These are phyloP conservation scores for Misopates orontium DNA, from an alignment of 257 asterid species.

Conservation along the genomic window DNA sequence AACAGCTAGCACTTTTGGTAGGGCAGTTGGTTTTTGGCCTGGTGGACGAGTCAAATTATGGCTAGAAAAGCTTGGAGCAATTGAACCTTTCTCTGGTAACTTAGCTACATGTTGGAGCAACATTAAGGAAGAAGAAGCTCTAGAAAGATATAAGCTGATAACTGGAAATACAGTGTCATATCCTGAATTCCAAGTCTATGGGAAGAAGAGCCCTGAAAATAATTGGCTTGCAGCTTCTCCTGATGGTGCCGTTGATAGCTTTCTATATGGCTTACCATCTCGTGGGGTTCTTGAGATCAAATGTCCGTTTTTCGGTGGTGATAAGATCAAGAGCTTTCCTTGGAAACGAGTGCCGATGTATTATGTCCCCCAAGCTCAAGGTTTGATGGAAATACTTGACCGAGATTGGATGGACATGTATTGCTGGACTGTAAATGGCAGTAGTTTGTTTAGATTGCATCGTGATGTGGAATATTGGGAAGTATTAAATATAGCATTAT, in stretches of 20 bases:
- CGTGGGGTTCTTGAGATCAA: slow-evolving; percentile 77
- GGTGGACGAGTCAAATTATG: slow-evolving; percentile 70
- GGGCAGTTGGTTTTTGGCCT: slow-evolving; percentile 80
- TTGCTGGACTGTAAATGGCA: slow-evolving; percentile 74
- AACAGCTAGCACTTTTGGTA: slow-evolving; percentile 84
- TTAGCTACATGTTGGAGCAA: slow-evolving; percentile 76
- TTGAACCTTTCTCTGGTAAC: slow-evolving; percentile 71
- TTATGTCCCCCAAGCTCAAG: slow-evolving; percentile 90
- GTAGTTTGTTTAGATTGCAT: slow-evolving; percentile 73
- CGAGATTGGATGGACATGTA: slow-evolving; percentile 89
- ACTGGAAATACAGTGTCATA: slow-evolving; percentile 50
- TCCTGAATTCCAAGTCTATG: slow-evolving; percentile 62
- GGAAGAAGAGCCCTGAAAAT: slow-evolving; percentile 37
- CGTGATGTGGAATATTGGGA: slow-evolving; percentile 69
- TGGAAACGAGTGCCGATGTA: slow-evolving; percentile 70
- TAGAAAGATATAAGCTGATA: slow-evolving; percentile 61
- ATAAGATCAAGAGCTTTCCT: slow-evolving; percentile 49
- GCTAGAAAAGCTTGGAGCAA: slow-evolving; percentile 83
- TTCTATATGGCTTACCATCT: slow-evolving; percentile 47
- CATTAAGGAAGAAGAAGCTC: slow-evolving; percentile 76
- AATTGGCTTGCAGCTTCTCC: slow-evolving; percentile 90
- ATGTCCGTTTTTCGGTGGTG: slow-evolving; percentile 68
- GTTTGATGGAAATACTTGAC: slow-evolving; percentile 85
- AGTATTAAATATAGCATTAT: slow-evolving; percentile 54
- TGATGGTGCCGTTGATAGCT: slow-evolving; percentile 59